phyloP scores from a whole-genome alignment of 2,329 filamentous ascomycete genomes.

The Xylaria sp. region DNA sequence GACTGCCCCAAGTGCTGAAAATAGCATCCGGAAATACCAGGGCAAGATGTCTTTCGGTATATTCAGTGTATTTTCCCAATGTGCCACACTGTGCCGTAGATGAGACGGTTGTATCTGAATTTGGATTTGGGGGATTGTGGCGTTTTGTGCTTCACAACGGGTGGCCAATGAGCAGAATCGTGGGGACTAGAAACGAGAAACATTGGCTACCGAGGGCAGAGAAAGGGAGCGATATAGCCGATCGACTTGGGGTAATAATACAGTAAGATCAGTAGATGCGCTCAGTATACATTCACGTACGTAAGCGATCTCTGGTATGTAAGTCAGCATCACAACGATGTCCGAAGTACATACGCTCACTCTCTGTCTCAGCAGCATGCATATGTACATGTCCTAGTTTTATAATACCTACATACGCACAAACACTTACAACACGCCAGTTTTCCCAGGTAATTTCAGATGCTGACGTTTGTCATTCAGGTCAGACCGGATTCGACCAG shows the following conservation, averaged over 20 bases:
- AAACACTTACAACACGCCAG: neutral
- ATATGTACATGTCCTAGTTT: neutral
- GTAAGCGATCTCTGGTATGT: no score
- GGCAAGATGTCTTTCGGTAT: neutral
- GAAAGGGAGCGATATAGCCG: neutral
- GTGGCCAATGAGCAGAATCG: neutral
- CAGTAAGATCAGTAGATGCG: no score
- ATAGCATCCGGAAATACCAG: conserved; percentile 18
- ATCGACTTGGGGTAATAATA: no score
- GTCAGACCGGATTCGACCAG: neutral
- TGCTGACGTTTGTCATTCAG: neutral
- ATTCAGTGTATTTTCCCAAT: neutral
- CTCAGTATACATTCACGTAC: no score
- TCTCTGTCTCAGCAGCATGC: no score
- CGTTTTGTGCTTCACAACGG: neutral
- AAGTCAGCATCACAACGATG: no score
- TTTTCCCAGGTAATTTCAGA: neutral
- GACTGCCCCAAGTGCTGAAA: conserved; percentile 11
- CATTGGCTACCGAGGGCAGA: neutral
- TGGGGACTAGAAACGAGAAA: neutral
- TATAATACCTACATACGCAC: neutral
- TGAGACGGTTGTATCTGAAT: neutral
- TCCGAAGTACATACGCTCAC: no score
- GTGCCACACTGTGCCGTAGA: conserved; percentile 9
- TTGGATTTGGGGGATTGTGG: conserved; percentile 2